Conservation (phyloP, 257 asterid species). For the Jacaranda mimosifolia region DNA sequence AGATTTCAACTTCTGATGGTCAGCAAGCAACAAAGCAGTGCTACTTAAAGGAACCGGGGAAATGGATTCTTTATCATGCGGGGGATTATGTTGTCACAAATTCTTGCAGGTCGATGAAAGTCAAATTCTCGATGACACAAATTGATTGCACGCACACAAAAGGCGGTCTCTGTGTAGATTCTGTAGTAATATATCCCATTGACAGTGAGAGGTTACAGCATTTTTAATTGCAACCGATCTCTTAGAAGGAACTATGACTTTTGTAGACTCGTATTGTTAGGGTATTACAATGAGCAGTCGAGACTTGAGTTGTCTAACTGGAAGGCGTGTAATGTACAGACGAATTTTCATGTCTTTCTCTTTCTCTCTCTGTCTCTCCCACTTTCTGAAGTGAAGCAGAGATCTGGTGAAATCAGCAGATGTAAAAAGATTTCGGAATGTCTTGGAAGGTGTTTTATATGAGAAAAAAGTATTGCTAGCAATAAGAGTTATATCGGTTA, state of each 20-base stretch:
- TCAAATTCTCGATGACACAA: constrained; percentile 74
- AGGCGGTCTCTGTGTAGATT: constrained; percentile 77
- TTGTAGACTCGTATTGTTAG: neutral
- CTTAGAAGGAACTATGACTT: neutral
- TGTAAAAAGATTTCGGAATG: too few relatives aligned
- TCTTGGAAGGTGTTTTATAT: too few relatives aligned
- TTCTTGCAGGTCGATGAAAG: constrained; percentile 42
- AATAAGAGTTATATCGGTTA: too few relatives aligned
- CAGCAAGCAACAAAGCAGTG: constrained; percentile 66
- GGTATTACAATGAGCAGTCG: neutral
- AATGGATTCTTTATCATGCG: constrained; percentile 57
- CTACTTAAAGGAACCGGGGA: constrained; percentile 66
- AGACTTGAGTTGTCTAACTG: neutral
- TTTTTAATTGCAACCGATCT: constrained; percentile 42
- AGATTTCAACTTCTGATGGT: constrained; percentile 65
- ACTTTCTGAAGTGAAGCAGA: neutral
- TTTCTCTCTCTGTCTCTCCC: neutral
- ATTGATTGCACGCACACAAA: constrained; percentile 79
- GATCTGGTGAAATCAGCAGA: neutral
- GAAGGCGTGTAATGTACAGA: neutral
- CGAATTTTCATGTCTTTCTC: neutral
- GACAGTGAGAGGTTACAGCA: constrained; percentile 54
- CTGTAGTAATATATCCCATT: constrained; percentile 59
- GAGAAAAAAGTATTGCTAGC: too few relatives aligned
- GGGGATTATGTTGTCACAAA: constrained; percentile 60